These are phyloP conservation scores for Suillus variegatus DNA, from an alignment of 768 basidiomycete genomes.

Conservation along the genomic window DNA sequence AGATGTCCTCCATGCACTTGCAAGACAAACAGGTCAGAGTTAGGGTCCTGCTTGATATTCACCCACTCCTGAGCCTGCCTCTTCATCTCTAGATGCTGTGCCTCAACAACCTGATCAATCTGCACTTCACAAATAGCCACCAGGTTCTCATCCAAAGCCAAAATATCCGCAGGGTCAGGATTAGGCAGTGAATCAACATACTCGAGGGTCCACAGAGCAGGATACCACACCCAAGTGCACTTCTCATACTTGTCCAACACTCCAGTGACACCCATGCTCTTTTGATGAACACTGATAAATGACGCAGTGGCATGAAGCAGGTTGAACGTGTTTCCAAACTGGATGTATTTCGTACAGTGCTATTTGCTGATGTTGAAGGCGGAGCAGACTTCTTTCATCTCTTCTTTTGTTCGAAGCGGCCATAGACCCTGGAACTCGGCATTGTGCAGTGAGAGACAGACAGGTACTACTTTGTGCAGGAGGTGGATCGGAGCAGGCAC, in stretches of 20 bases:
- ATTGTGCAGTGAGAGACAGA: slow-evolving; percentile 92
- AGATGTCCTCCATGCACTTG: no score
- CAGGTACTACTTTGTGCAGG: slow-evolving; percentile 86
- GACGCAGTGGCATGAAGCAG: slow-evolving; percentile 90
- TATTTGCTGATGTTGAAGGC: slow-evolving; percentile 98
- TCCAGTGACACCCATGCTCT: slow-evolving; percentile 91
- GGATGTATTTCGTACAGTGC: slow-evolving; percentile 94
- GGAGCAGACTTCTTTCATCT: slow-evolving; percentile 98
- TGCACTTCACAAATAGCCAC: slow-evolving; percentile 69
- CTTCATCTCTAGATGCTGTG: slow-evolving; percentile 86
- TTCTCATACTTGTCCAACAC: slow-evolving; percentile 98
- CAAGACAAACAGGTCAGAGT: slow-evolving; percentile 82
- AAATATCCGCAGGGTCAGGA: slow-evolving; percentile 93
- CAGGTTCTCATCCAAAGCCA: slow-evolving; percentile 82
- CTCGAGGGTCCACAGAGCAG: slow-evolving; percentile 93
- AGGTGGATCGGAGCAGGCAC: slow-evolving; percentile 90
- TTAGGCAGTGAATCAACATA: slow-evolving; percentile 95
- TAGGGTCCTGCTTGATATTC: slow-evolving; percentile 85
- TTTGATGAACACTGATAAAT: slow-evolving; percentile 91
- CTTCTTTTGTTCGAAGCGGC: slow-evolving; percentile 95
- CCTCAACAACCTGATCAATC: slow-evolving; percentile 80
- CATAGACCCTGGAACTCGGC: slow-evolving; percentile 98
- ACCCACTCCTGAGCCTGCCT: slow-evolving; percentile 96
- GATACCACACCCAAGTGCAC: slow-evolving; percentile 95
- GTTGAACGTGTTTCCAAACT: slow-evolving; percentile 98